Base-by-base conservation (phyloP, 2,329 filamentous ascomycete species). In the Trichoderma oligosporum region DNA sequence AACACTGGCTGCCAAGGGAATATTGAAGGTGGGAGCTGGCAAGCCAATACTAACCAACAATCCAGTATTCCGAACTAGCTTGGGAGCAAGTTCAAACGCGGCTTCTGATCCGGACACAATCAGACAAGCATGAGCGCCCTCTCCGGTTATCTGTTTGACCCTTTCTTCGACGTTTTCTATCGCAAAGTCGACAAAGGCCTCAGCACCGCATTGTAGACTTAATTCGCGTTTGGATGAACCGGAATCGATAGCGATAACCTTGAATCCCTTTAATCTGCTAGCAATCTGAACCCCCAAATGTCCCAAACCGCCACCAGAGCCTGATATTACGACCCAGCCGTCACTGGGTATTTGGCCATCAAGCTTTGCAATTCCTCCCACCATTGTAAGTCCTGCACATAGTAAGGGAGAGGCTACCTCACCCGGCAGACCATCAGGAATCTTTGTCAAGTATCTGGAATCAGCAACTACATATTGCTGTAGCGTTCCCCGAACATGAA, bases 261-360 rank as follows among this genome's bases (percentile, higher is more conserved):
- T 60, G 5, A 62, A 60, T 0, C 58, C 59, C 2, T 57, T 61
- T 0, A 68, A 5, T 2, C 56, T 59, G 5, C 52, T 61, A 0
- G 70, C 66, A 3, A 71, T 69, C 24, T 72, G 70, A 0, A 72
- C 64, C 1, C 70, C 70, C 0, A 72, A 20, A 16, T 72, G 70
- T 0, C 70, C 70, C 4, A 72, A 61, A 0, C 70, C 70, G 0
- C 70, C 70, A 0, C 70, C 70, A 0, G 70, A 63, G 0, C 70
- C 70, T 6, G 62, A 64, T 0, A 72, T 52, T 0, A 71, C 65
- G 6, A 72, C 60, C 70, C 70, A 72, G 0, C 54, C 54, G 27
- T 56, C 35, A 25, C 27, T 42, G 4, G 54, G 54, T 69, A 68
- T 0, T 60, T 61, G 0, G 20, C 48, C 0, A 12, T 42, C 0